Conservation (phyloP, 2,329 filamentous ascomycete genomes). For the Fusarium buharicum region DNA sequence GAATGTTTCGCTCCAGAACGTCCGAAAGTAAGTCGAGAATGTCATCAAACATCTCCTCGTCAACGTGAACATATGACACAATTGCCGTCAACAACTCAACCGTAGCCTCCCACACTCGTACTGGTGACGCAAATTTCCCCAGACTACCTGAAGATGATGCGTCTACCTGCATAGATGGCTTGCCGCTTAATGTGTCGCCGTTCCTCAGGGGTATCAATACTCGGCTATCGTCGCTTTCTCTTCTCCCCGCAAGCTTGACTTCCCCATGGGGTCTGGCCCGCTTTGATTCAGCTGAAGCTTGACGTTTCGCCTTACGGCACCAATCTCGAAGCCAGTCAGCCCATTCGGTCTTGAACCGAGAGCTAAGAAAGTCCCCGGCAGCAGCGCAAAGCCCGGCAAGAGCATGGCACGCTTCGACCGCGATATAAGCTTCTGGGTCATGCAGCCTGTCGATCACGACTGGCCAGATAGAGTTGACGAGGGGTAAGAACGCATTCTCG, state of each 20-base stretch:
- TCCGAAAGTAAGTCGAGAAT: slow-evolving; percentile 71
- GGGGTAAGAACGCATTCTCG: slow-evolving; percentile 84
- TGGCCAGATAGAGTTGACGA: slow-evolving; percentile 92
- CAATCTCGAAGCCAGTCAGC: slow-evolving; percentile 62
- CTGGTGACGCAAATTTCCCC: slow-evolving; percentile 69
- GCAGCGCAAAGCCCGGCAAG: slow-evolving; percentile 74
- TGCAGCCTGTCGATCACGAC: slow-evolving; percentile 75
- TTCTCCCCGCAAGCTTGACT: slow-evolving; percentile 30
- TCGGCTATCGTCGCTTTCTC: slow-evolving; percentile 33
- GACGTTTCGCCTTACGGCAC: slow-evolving; percentile 57
- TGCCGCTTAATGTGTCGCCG: slow-evolving; percentile 38
- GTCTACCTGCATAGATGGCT: slow-evolving; percentile 14
- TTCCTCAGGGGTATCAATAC: slow-evolving; percentile 51
- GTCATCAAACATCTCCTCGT: slow-evolving; percentile 77
- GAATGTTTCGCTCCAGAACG: slow-evolving; percentile 55
- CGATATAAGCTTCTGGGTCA: slow-evolving; percentile 74
- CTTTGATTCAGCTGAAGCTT: slow-evolving; percentile 46
- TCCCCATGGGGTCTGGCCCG: slow-evolving; percentile 33
- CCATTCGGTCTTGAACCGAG: slow-evolving; percentile 81
- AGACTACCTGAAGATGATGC: slow-evolving; percentile 52
- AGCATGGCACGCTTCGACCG: slow-evolving; percentile 74
- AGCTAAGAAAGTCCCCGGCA: slow-evolving; percentile 83
- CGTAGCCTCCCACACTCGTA: slow-evolving; percentile 72
- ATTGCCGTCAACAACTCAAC: slow-evolving; percentile 68
- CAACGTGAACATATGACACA: slow-evolving; percentile 70